Evolutionary conservation across 495 filamentous ascomycete genomes (phyloP).

Genomic region (Trypethelium eluteriae): DNA sequence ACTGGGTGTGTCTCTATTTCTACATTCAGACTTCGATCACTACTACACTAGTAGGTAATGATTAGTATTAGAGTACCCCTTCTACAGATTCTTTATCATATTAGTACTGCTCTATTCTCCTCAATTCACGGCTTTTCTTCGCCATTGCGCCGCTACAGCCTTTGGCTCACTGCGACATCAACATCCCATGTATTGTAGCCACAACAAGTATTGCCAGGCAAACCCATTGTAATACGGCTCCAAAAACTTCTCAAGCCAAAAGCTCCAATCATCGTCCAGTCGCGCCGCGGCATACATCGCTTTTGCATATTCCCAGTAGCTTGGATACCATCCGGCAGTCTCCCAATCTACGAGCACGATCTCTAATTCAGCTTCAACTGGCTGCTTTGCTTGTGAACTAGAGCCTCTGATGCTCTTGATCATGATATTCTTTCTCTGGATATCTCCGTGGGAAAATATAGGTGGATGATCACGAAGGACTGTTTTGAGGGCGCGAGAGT

Average conservation of each 20-base stretch:
- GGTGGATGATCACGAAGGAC: conserved; percentile 21
- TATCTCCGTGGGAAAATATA: conserved; percentile 23
- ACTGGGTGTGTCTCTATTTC: no score
- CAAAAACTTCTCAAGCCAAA: conserved; percentile 33
- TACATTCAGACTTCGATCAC: no score
- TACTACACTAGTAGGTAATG: no score
- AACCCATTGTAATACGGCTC: conserved; percentile 25
- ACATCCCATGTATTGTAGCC: no score
- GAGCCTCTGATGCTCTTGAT: conserved; percentile 13
- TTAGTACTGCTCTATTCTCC: no score
- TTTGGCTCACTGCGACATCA: no score
- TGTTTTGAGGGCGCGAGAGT: conserved; percentile 19
- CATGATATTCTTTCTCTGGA: conserved; percentile 36
- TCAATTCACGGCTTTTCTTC: no score
- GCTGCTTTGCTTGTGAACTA: not conserved
- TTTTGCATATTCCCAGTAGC: conserved; percentile 33
- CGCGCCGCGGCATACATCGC: conserved; percentile 31
- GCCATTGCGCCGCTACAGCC: no score
- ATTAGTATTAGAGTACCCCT: no score
- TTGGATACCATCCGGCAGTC: conserved; percentile 35
- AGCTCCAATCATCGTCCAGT: conserved; percentile 37
- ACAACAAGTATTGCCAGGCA: conserved; percentile 14
- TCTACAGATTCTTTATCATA: no score
- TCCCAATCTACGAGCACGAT: conserved; percentile 36
- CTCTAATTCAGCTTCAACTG: conserved; percentile 6